Evolutionary conservation across 2,329 filamentous ascomycete species (phyloP).

Genomic region (Epichloe aotearoae): DNA sequence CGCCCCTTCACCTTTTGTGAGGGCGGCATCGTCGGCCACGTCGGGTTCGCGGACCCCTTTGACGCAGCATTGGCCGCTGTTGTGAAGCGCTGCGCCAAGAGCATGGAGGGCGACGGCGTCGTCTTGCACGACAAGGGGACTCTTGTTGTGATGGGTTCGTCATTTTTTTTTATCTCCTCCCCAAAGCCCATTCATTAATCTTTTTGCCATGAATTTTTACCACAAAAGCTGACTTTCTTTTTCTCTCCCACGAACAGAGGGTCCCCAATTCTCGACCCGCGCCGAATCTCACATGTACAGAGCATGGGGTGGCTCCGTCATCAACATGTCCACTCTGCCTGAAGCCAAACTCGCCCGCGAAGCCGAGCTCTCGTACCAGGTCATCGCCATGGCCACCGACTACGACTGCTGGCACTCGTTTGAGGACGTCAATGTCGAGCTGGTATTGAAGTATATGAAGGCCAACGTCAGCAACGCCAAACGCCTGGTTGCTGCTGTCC

Average conservation of each 20-base stretch:
- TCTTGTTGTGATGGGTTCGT: conserved; percentile 79
- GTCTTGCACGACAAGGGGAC: conserved; percentile 73
- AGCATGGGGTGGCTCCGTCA: conserved; percentile 81
- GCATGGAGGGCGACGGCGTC: conserved; percentile 72
- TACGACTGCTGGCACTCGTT: conserved; percentile 94
- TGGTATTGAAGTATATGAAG: conserved; percentile 95
- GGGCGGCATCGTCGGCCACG: conserved; percentile 80
- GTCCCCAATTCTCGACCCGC: conserved; percentile 94
- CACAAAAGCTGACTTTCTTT: neutral
- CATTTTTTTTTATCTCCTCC: neutral
- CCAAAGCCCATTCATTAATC: neutral
- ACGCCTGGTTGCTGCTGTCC: conserved; percentile 69
- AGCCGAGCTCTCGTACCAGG: conserved; percentile 92
- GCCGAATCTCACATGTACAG: conserved; percentile 95
- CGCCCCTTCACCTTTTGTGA: conserved; percentile 91
- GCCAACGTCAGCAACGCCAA: conserved; percentile 83
- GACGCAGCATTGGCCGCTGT: conserved; percentile 65
- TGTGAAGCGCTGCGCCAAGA: conserved; percentile 61
- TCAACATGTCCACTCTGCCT: conserved; percentile 95
- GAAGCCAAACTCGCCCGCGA: conserved; percentile 94
- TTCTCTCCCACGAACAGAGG: conserved; percentile 44
- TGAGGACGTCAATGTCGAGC: conserved; percentile 81
- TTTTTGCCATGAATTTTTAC: too few species aligned
- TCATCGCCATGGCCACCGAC: conserved; percentile 99
- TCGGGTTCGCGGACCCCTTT: conserved; percentile 93